These are phyloP conservation scores for Rhazya stricta DNA, from an alignment of 257 asterid species.

Conservation along the genomic window DNA sequence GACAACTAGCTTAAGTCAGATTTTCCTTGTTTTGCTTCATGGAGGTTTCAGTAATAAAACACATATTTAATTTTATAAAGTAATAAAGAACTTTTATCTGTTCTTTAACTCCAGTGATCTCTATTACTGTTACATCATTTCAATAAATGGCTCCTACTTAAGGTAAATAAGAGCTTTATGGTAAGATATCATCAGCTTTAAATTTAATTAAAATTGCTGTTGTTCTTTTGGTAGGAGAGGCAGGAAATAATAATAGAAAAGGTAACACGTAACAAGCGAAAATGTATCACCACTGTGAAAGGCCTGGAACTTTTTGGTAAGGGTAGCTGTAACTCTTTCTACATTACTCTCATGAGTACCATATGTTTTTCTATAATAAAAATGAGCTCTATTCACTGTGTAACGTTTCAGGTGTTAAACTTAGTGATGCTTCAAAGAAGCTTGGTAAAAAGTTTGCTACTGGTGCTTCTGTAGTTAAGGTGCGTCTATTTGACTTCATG, in stretches of 20 bases:
- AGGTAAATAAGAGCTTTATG: too few species aligned
- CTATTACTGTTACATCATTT: background rate
- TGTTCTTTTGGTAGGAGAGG: slow-evolving; percentile 57
- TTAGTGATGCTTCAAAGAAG: slow-evolving; percentile 95
- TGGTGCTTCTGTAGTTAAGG: slow-evolving; percentile 98
- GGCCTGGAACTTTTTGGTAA: slow-evolving; percentile 93
- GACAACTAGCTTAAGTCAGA: background rate
- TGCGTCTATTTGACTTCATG: slow-evolving; percentile 23
- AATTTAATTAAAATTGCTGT: slow-evolving; percentile 1
- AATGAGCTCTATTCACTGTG: slow-evolving; percentile 6
- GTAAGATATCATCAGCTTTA: background rate
- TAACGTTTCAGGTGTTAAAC: slow-evolving; percentile 62
- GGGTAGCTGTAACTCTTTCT: slow-evolving; percentile 15
- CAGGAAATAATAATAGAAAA: slow-evolving; percentile 90
- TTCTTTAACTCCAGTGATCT: background rate
- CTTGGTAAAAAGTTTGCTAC: slow-evolving; percentile 97
- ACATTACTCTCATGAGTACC: slow-evolving; percentile 1
- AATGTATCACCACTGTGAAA: slow-evolving; percentile 92
- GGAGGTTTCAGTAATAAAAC: background rate
- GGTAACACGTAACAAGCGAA: slow-evolving; percentile 87
- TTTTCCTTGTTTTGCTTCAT: background rate
- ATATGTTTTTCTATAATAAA: slow-evolving; percentile 10
- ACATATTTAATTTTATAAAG: background rate
- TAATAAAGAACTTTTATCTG: background rate
- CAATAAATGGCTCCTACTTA: background rate